These are phyloP conservation scores for Pterocarpus macrocarpus DNA, from an alignment of 306 rosid genomes.

Conservation along the genomic window DNA sequence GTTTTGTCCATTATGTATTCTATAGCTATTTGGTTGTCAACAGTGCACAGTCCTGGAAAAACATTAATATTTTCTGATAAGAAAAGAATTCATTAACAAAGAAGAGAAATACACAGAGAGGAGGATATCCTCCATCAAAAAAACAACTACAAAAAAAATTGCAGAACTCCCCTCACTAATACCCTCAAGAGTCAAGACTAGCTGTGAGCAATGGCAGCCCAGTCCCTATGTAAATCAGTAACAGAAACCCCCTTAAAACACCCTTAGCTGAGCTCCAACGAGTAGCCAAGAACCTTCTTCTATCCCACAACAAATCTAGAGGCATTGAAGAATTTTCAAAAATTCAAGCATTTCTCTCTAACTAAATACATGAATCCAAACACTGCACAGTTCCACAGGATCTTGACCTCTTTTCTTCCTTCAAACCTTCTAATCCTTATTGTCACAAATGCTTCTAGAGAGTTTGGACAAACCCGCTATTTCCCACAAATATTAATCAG, in stretches of 20 bases:
- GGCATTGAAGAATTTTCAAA: neutral
- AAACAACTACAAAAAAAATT: neutral
- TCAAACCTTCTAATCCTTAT: neutral
- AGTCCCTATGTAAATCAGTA: neutral
- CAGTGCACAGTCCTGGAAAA: conserved; percentile 23
- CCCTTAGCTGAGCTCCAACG: neutral
- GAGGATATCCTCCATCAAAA: neutral
- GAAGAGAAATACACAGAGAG: neutral
- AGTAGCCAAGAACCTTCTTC: neutral
- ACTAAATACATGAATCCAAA: neutral
- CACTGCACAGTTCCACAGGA: neutral
- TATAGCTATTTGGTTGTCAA: conserved; percentile 29
- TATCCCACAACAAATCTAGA: neutral
- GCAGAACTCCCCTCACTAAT: neutral
- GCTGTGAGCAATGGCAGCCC: neutral
- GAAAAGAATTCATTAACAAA: neutral
- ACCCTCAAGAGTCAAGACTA: neutral
- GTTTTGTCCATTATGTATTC: conserved; percentile 20
- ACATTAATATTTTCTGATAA: neutral
- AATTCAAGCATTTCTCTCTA: neutral
- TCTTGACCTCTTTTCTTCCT: neutral
- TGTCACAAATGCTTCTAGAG: neutral
- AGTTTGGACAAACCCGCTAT: neutral
- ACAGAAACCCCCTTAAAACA: neutral
- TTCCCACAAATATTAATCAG: neutral